These are phyloP conservation scores for Podospora tetraspora DNA, from an alignment of 495 filamentous ascomycete species.

Conservation along the genomic window DNA sequence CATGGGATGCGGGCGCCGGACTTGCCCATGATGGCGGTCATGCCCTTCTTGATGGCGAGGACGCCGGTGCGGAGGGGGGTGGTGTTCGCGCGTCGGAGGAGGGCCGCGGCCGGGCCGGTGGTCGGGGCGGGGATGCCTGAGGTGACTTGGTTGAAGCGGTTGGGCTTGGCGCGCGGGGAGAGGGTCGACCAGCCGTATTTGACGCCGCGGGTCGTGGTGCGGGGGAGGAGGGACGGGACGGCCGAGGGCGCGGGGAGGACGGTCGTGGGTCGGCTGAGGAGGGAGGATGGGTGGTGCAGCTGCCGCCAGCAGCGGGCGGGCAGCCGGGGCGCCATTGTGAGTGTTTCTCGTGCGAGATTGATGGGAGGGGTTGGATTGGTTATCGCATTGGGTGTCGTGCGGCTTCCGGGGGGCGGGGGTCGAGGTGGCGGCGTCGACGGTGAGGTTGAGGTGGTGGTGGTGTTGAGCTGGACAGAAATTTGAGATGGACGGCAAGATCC, in stretches of 20 bases:
- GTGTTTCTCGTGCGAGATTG: constrained; percentile 1
- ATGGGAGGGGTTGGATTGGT: neutral
- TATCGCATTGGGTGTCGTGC: constrained; percentile 14
- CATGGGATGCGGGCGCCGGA: constrained; percentile 75
- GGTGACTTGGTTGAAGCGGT: constrained; percentile 48
- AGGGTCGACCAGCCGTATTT: constrained; percentile 52
- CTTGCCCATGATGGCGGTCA: constrained; percentile 82
- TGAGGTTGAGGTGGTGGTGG: neutral
- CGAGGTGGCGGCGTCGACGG: neutral
- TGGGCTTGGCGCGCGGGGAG: constrained; percentile 29
- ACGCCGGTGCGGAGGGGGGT: constrained; percentile 77
- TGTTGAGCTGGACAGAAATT: neutral
- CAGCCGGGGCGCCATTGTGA: constrained; percentile 50
- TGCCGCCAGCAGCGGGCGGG: constrained; percentile 44
- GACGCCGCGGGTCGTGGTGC: constrained; percentile 43
- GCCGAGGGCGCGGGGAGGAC: constrained; percentile 28
- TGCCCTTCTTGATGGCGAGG: constrained; percentile 85
- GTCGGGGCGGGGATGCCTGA: constrained; percentile 54
- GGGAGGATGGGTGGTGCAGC: constrained; percentile 27
- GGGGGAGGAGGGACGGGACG: constrained; percentile 36
- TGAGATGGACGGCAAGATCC: constrained; percentile 2
- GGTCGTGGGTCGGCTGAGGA: constrained; percentile 19
- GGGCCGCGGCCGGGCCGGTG: constrained; percentile 70
- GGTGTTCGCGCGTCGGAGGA: constrained; percentile 68
- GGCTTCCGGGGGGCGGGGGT: constrained; percentile 2